phyloP scores from a whole-genome alignment of 2,329 filamentous ascomycete genomes.

The Dothistroma septosporum region DNA sequence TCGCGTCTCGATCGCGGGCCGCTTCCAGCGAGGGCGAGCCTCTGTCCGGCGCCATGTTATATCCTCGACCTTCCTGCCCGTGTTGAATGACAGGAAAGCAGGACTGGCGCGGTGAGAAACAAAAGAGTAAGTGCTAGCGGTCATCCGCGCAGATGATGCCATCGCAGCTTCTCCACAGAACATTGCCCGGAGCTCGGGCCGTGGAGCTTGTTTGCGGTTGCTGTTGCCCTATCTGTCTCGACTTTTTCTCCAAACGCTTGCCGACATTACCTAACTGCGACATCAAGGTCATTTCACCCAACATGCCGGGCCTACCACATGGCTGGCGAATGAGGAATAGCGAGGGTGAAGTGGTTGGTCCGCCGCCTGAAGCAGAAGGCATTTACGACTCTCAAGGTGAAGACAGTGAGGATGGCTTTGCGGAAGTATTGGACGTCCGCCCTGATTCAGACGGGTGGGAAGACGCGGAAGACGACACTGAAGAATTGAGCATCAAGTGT shows the following conservation, averaged over 20 bases:
- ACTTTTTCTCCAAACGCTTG: background rate
- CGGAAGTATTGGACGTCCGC: slow-evolving; percentile 26
- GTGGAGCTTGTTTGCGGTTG: background rate
- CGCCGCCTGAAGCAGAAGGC: slow-evolving; percentile 24
- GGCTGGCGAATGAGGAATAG: slow-evolving; percentile 26
- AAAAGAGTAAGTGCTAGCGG: background rate
- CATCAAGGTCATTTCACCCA: slow-evolving; percentile 1
- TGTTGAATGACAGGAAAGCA: background rate
- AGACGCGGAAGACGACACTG: slow-evolving; percentile 41
- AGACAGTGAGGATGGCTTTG: slow-evolving; percentile 13
- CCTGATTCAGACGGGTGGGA: slow-evolving; percentile 43
- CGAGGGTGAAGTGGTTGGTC: slow-evolving; percentile 20
- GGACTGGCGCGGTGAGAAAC: background rate
- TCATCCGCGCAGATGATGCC: slow-evolving; percentile 3
- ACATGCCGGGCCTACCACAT: slow-evolving; percentile 24
- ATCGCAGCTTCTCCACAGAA: slow-evolving; percentile 2
- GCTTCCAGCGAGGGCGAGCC: slow-evolving; percentile 17
- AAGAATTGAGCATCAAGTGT: slow-evolving; percentile 38
- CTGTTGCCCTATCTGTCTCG: background rate
- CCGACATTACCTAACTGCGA: background rate
- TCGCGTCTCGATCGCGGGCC: slow-evolving; percentile 4
- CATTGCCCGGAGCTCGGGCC: background rate
- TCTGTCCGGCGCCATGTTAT: slow-evolving; percentile 35
- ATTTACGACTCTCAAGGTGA: slow-evolving; percentile 20
- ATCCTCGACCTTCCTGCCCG: background rate